Conservation (phyloP, 1,284 basidiomycete species). For the Microbotryomycetes sp. region DNA sequence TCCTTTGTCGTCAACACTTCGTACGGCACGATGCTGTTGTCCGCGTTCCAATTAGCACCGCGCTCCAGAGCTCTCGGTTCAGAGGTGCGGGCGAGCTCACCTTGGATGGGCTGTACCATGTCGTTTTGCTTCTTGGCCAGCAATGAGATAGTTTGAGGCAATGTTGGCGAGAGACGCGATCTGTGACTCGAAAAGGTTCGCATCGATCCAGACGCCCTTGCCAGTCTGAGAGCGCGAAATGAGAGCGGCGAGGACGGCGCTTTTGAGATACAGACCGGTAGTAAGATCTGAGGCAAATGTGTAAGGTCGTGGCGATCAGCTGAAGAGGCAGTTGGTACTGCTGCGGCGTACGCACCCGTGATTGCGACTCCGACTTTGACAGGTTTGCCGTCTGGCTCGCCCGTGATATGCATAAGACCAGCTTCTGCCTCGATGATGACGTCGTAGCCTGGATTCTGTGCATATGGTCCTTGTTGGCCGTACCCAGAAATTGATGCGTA, state of each 20-base stretch:
- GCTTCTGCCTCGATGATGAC: constrained; percentile 82
- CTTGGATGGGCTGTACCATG: constrained; percentile 80
- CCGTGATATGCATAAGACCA: constrained; percentile 91
- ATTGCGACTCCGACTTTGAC: constrained; percentile 53
- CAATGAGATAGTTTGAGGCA: constrained; percentile 84
- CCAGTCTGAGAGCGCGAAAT: constrained; percentile 76
- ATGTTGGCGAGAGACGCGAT: constrained; percentile 89
- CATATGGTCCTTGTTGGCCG: constrained; percentile 85
- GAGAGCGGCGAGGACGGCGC: constrained; percentile 84
- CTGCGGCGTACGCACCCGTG: constrained; percentile 50
- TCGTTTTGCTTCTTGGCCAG: constrained; percentile 73
- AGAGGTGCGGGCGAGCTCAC: too few species aligned
- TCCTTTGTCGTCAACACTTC: constrained; percentile 83
- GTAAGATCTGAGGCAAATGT: constrained; percentile 86
- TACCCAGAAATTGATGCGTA: constrained; percentile 92
- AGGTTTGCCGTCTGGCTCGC: constrained; percentile 77
- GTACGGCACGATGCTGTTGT: constrained; percentile 68
- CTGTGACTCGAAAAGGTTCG: constrained; percentile 44
- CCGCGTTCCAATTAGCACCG: too few species aligned
- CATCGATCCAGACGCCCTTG: constrained; percentile 78
- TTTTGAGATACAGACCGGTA: constrained; percentile 87
- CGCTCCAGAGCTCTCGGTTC: too few species aligned
- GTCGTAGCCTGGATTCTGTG: constrained; percentile 77
- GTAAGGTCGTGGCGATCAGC: constrained; percentile 1
- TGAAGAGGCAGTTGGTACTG: constrained; percentile 1